A percentile compares a stretch with the other conserved stretches of the same genome.
Conservation (phyloP, 495 filamentous ascomycete genomes). For the Pseudomonodictys pantanalensis region DNA sequence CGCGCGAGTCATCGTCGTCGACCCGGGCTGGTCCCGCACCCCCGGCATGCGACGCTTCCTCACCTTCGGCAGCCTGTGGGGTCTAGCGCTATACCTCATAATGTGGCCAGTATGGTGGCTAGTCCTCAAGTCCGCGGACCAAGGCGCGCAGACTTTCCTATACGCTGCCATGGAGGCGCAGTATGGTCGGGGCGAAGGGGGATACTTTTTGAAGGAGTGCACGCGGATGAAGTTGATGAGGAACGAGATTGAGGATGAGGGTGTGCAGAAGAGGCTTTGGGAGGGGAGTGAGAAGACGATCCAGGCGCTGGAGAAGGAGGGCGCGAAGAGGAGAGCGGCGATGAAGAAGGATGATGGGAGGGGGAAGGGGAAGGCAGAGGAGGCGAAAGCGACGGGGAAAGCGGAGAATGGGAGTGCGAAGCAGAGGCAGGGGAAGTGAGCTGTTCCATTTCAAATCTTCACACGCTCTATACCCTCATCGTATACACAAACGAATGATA, state of each 20-base stretch:
- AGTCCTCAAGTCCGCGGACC: slow-evolving; percentile 74
- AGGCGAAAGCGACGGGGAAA: background rate
- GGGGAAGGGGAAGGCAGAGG: slow-evolving; percentile 37
- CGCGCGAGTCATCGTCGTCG: slow-evolving; percentile 74
- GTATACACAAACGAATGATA: no score
- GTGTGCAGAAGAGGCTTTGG: slow-evolving; percentile 79
- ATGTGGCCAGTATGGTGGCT: slow-evolving; percentile 82
- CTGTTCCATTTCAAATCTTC: no score
- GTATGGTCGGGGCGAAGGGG: slow-evolving; percentile 60
- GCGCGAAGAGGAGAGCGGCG: slow-evolving; percentile 61
- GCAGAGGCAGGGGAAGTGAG: background rate
- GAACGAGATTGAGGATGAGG: slow-evolving; percentile 74
- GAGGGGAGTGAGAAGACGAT: slow-evolving; percentile 81
- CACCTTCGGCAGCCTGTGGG: slow-evolving; percentile 77
- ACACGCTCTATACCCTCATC: no score
- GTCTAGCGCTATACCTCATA: slow-evolving; percentile 72
- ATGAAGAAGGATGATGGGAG: slow-evolving; percentile 64
- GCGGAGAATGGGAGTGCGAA: slow-evolving; percentile 1
- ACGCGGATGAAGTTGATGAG: slow-evolving; percentile 66
- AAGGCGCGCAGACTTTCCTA: slow-evolving; percentile 84
- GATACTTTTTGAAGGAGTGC: slow-evolving; percentile 84
- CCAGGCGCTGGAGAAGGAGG: slow-evolving; percentile 76
- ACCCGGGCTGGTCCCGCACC: slow-evolving; percentile 80
- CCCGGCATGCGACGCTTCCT: slow-evolving; percentile 85
- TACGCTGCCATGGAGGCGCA: slow-evolving; percentile 78